Evolutionary conservation across 805 yeast genomes (phyloP), one percentile per base, ranked within the genome.

Genomic region (Zygotorulaspora chibaensis): DNA sequence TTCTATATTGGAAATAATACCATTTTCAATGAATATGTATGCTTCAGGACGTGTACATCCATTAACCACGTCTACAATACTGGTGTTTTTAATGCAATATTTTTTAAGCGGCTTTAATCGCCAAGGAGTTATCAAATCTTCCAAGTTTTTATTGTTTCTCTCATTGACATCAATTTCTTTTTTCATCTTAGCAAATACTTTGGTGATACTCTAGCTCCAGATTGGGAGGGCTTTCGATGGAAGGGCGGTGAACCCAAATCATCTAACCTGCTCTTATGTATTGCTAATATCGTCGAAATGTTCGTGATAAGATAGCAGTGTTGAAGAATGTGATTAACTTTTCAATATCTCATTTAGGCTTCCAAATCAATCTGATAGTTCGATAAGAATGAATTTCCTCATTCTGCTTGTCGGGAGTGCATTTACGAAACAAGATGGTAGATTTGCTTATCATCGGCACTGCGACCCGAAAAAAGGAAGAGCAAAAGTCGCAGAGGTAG

Each of bases 81-180:
- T 48, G 7, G 48, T 40, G 23, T 48, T 48, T 17, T 38, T n/a
- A 13, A 48, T 39, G 35, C 51, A 48, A 36, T 36, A 45, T 17
- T 38, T 44, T 26, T 40, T 15, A 3, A 38, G 39, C 8, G 44
- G 40, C 28, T 29, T 29, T 13, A 34, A 16, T 13, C 48, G 35
- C 41, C 38, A 38, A 30, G 42, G 37, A 5, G 42, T 17, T 31
- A 38, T 33, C 50, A 46, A 26, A 18, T 43, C 44, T 29, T 46
- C 47, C 25, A 46, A 38, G 11, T 23, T 34, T 39, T 46, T 46
- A 16, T 35, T 36, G 39, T 46, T 46, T 34, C 50, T 37, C 17
- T 46, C 50, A 28, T 46, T 46, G 13, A 46, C 47, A 31, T 46
- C 50, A 17, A 46, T 35, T 23, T 36, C 15, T 8, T 8, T 29